Conservation (phyloP, 2,329 filamentous ascomycete species). For the Cladophialophora bantiana region DNA sequence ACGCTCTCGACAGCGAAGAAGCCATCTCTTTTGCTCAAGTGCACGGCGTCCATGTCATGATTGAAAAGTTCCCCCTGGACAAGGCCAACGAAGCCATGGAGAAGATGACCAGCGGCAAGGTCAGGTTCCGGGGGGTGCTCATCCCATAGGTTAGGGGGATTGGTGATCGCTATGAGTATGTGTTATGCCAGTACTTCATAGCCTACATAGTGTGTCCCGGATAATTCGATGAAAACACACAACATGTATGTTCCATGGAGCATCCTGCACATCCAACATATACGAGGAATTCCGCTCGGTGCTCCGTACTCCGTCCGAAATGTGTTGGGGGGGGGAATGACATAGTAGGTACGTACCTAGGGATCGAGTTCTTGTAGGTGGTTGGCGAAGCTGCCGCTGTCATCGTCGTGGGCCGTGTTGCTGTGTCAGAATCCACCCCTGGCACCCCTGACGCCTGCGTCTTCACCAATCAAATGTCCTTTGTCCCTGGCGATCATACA, state of each 20-base stretch:
- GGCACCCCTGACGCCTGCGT: constrained; percentile 8
- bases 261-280: neutral
- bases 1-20: constrained; percentile 61
- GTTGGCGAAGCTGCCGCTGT: constrained; percentile 17
- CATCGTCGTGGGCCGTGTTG: neutral
- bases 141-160: constrained; percentile 48
- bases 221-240: neutral
- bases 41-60: constrained; percentile 59
- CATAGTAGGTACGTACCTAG: too few relatives aligned
- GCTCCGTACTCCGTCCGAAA: too few relatives aligned
- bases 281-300: too few relatives aligned
- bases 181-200: neutral
- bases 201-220: neutral
- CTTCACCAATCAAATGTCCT: constrained; percentile 26
- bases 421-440: neutral
- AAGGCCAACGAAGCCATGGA: constrained; percentile 59
- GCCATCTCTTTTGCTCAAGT: constrained; percentile 58
- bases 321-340: neutral
- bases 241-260: neutral
- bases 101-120: constrained; percentile 58
- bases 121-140: constrained; percentile 60
- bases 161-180: neutral
- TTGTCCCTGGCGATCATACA: constrained; percentile 33
- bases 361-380: too few relatives aligned
- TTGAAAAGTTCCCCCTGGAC: constrained; percentile 61